Base-by-base conservation (phyloP, 1,284 basidiomycete species). In the Pulveroboletus sp. region DNA sequence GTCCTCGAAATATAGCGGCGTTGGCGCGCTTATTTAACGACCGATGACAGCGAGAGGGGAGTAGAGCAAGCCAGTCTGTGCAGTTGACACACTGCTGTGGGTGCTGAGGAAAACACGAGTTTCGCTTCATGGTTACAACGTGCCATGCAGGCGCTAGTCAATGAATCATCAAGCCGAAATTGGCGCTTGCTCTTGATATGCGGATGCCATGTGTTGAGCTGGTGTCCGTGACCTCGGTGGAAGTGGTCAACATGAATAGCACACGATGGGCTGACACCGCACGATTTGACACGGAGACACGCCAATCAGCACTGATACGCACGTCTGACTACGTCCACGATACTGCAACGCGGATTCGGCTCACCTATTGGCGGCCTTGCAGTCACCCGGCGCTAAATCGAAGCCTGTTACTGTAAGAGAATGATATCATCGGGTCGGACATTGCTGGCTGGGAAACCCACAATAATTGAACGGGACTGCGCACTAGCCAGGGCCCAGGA, bases 21-120 rank as follows among this genome's bases (percentile, higher is more conserved):
- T 36, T 26, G 4, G 35, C 25, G 25, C 5, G 28, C 33, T 10
- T 36, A 28, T 6, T 29, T 29, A n/a, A 53, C 26, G 18, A 42
- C n/a, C 11, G 29, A 36, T 33, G 48, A 28, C 17, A 28, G 36
- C 6, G 15, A 7, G 42, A 44, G 26, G n/a, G 43, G 24, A 24
- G 31, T 33, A 26, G 10, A 7, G 50, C 11, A 7, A 39, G 45
- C 44, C 5, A 29, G 17, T 36, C 44, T 47, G 44, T 25, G 43
- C 20, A 26, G 26, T 40, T 28, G n/a, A 46, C 17, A 8, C 29
- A 35, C 22, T n/a, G 44, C 44, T 36, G 18, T 10, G 60, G 5
- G 33, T 11, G 43, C 43, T 10, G 49, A 25, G 47, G 54, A 31
- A 53, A 54, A 55, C 66, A 54, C 52, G 66, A 35, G 59, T 51